Base-by-base conservation (phyloP, 257 asterid species). In the Paulownia fortunei region DNA sequence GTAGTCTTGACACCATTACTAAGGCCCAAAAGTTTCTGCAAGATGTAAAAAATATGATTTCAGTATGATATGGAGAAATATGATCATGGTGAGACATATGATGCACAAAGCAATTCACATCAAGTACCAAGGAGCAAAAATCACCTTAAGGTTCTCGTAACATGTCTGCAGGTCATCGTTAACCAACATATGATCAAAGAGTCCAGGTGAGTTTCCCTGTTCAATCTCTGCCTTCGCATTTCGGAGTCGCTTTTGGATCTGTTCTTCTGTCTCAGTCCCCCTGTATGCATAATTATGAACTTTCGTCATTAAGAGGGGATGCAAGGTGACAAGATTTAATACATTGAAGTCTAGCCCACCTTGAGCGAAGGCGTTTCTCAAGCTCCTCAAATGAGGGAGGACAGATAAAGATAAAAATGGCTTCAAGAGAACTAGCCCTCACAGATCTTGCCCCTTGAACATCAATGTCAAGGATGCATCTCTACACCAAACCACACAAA, bases 401-500 rank as follows among this genome's bases (percentile, higher is more conserved):
- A 71, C 85, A 76, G 64, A 92, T 81, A 83, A 92, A 92, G 86
- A 92, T 92, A 86, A 92, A 92, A 80, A 87, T 85, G 78, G 97
- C 94, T 83, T 89, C 97, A 69, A 92, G 88, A 79, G 90, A 82
- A 84, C 90, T 88, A 76, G 91, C 88, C 80, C 90, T 87, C 87
- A 92, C 96, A 47, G 96, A 88, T 80, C 90, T 87, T 42, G 96
- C 96, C 82, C 97, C 97, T 92, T 92, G 97, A 81, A 92, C 97
- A 82, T 89, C 97, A 84, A 92, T 92, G 78, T 92, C 97, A 83
- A 92, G 97, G 83, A 92, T 89, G 85, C 97, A 92, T 80, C 97
- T 88, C 97, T 92, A 87, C 90, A 91, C 72, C 26, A 63, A 63
- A 87, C 69, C 72, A 80, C 68, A 71, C 34, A 46, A 78, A 59